Evolutionary conservation across 2,329 filamentous ascomycete species (phyloP).

Genomic region (Penicillium sp.): DNA sequence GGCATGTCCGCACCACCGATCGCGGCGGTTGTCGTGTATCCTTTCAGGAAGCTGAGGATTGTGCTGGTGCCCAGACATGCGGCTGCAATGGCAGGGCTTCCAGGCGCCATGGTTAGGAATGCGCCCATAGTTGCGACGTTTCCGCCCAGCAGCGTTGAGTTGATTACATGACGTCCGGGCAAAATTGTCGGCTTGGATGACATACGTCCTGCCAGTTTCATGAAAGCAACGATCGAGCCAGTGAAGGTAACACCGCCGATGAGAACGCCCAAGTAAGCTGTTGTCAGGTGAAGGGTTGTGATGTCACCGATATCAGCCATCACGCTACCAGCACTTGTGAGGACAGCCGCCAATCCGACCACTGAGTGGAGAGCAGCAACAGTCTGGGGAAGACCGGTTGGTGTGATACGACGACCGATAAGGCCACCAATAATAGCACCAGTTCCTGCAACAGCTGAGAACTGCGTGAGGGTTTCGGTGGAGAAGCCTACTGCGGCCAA

Average conservation of each 20-base stretch:
- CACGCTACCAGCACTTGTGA: constrained; percentile 86
- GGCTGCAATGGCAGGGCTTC: constrained; percentile 75
- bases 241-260: constrained; percentile 90
- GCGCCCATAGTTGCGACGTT: constrained; percentile 83
- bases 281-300: constrained; percentile 79
- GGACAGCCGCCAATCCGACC: constrained; percentile 81
- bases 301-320: constrained; percentile 71
- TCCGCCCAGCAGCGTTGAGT: constrained; percentile 70
- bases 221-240: constrained; percentile 83
- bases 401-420: constrained; percentile 83
- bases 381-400: constrained; percentile 84
- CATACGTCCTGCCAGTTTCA: constrained; percentile 83
- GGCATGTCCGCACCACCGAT: constrained; percentile 96
- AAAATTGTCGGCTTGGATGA: constrained; percentile 73
- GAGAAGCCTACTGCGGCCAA: constrained; percentile 79
- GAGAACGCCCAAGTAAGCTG: constrained; percentile 80
- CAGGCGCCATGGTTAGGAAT: constrained; percentile 79
- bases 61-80: constrained; percentile 76
- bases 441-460: constrained; percentile 71
- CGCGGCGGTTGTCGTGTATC: constrained; percentile 82
- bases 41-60: constrained; percentile 77
- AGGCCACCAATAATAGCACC: constrained; percentile 70
- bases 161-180: constrained; percentile 74
- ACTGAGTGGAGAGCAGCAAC: constrained; percentile 88
- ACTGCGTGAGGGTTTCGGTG: constrained; percentile 75